Conservation (phyloP, 148 eudicot genomes). For the Rhododendron mucronatum region DNA sequence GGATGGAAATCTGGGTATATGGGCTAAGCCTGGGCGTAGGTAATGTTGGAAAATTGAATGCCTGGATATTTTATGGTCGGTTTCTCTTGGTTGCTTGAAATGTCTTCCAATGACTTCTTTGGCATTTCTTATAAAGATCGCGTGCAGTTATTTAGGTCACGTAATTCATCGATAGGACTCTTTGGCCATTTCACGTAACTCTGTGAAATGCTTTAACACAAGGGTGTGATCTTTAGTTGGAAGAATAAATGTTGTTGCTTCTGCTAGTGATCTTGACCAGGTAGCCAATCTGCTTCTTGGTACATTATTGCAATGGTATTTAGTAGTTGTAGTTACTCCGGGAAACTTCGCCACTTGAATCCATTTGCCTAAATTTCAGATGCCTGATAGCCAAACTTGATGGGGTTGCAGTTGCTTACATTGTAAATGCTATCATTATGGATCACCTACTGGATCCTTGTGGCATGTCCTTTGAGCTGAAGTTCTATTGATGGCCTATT, state of each 20-base stretch:
- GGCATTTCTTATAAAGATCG: not conserved
- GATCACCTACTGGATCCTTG: not conserved
- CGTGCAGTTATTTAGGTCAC: not conserved
- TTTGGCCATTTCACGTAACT: no score
- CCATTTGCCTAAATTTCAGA: not conserved
- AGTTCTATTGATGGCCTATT: not conserved
- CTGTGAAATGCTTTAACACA: slow-evolving; percentile 95
- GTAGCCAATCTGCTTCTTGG: slow-evolving; percentile 22
- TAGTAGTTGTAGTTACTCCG: not conserved
- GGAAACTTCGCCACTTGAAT: not conserved
- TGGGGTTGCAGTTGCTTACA: not conserved
- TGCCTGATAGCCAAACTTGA: not conserved
- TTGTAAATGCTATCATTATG: not conserved
- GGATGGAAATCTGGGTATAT: not conserved
- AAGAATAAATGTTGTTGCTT: slow-evolving; percentile 61
- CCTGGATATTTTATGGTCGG: not conserved
- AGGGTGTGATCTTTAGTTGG: slow-evolving; percentile 75
- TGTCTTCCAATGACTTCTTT: no score
- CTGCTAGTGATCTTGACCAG: slow-evolving; percentile 59
- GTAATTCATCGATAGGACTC: not conserved
- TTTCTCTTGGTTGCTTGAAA: slow-evolving; percentile 5
- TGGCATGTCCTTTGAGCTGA: not conserved
- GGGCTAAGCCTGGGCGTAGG: not conserved
- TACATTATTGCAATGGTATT: not conserved
- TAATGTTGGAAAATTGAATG: not conserved